A percentile compares a stretch with the other conserved stretches of the same genome.
Conservation (phyloP, 2,329 filamentous ascomycete genomes). For the Talaromyces sp. region DNA sequence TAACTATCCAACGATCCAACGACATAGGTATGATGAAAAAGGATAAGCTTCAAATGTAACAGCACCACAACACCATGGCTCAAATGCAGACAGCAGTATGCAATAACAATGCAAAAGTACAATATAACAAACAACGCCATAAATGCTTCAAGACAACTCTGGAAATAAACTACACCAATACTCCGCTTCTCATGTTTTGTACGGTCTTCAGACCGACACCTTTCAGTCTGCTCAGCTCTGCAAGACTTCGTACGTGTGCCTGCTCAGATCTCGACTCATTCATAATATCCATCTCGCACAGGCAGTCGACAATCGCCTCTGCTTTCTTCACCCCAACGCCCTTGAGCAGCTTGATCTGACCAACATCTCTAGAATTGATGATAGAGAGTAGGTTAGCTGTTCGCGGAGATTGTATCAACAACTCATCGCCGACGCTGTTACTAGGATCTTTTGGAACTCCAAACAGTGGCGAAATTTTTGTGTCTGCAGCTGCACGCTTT, state of each 20-base stretch:
- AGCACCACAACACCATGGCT: conserved; percentile 11
- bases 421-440: conserved; percentile 20
- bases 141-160: conserved; percentile 7
- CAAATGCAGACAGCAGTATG: conserved; percentile 14
- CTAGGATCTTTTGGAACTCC: conserved; percentile 3
- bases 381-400: conserved; percentile 44
- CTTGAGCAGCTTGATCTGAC: conserved; percentile 46
- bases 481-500: conserved; percentile 29
- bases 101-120: neutral
- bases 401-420: conserved; percentile 36
- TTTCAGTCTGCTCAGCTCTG: conserved; percentile 41
- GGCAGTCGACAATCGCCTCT: conserved; percentile 47
- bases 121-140: conserved; percentile 2
- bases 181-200: conserved; percentile 47
- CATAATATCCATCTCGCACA: conserved; percentile 42
- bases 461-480: conserved; percentile 11
- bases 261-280: conserved; percentile 21
- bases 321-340: conserved; percentile 49
- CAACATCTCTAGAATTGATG: conserved; percentile 46
- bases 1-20: neutral
- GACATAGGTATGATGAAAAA: neutral
- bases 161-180: conserved; percentile 29
- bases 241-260: conserved; percentile 37
- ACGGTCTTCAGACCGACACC: conserved; percentile 47
- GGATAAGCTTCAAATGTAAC: conserved; percentile 7